Evolutionary conservation across 192 early-diverging fungal species (phyloP), one percentile per base, ranked within the genome.

Genomic region (Phycomyces blakesleeanus): DNA sequence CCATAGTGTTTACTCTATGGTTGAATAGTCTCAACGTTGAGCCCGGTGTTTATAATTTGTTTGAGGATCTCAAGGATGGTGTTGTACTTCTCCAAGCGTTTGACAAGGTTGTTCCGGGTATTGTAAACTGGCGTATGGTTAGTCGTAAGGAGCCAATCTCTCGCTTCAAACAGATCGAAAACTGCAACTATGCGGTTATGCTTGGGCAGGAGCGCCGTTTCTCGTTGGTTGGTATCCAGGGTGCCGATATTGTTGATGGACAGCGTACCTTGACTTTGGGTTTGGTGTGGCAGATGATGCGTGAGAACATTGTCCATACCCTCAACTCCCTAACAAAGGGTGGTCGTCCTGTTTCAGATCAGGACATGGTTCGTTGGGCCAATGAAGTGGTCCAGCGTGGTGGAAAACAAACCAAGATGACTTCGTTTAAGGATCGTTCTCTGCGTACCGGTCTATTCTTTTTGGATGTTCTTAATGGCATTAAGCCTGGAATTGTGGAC

Each of bases 271-370:
- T 99, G 39, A 96, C 92, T 20, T 81, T 99, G 26, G 93, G 89
- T 42, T 69, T 95, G 16, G 94, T 96, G 42, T 99, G 97, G 97
- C 97, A 99, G 81, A 83, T 99, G 78, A 99, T 99, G 97, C 89
- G 97, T 18, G 91, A 92, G 59, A 92, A 99, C 78, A 90, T 99
- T 51, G 83, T 96, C 21, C 93, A 93, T 68, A 97, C 96, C 10
- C 80, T 99, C 66, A 87, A 91, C 72, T 86, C 86, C 34, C 80
- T 98, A 24, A 91, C 91, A 18, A 84, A 89, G 50, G 78, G 83
- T 57, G 94, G 94, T 29, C 76, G 81, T 25, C 87, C 90, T 64
- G 85, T 99, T 26, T 96, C 95, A 6, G 97, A 99, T 52, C 72
- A 76, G 50, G 97, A 97, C 74, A 95, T 99, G 82, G 82, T 99